Percentiles rank a stretch among this genome's conserved stretches.
Conservation (phyloP, 371 early-diverging fungal genomes). For the Mucor irregularis region DNA sequence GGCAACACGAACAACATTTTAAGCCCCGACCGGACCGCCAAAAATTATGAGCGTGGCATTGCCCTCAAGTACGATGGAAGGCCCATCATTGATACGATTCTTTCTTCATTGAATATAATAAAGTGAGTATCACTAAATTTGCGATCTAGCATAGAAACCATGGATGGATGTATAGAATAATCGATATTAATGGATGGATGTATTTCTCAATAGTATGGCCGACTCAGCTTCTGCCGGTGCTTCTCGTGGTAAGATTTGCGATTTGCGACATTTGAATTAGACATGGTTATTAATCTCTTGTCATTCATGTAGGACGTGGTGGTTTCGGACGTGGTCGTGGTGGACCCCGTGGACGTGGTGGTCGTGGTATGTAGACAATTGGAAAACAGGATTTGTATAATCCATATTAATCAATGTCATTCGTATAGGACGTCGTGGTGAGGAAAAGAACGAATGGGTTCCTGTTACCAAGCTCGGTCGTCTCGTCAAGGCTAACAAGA, state of each 20-base stretch:
- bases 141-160: not conserved
- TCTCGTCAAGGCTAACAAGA: constrained; percentile 90
- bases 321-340: constrained; percentile 87
- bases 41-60: not conserved
- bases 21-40: not conserved
- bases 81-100: constrained; percentile 4
- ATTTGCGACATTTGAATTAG: no score
- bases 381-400: constrained; percentile 85
- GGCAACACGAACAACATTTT: no score
- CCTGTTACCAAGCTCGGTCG: no score
- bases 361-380: constrained; percentile 51
- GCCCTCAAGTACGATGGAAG: constrained; percentile 6
- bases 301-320: constrained; percentile 73
- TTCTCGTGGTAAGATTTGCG: no score
- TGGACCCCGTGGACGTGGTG: constrained; percentile 77
- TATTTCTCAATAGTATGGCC: no score
- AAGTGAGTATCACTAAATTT: constrained; percentile 21
- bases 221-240: no score
- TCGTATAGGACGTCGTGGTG: constrained; percentile 94
- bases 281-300: no score
- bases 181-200: constrained; percentile 16
- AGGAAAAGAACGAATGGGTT: no score
- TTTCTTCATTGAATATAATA: constrained; percentile 28
- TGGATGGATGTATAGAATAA: not conserved
- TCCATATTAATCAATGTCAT: constrained; percentile 86